Base-by-base conservation (phyloP, 306 rosid species). In the Geum urbanum region DNA sequence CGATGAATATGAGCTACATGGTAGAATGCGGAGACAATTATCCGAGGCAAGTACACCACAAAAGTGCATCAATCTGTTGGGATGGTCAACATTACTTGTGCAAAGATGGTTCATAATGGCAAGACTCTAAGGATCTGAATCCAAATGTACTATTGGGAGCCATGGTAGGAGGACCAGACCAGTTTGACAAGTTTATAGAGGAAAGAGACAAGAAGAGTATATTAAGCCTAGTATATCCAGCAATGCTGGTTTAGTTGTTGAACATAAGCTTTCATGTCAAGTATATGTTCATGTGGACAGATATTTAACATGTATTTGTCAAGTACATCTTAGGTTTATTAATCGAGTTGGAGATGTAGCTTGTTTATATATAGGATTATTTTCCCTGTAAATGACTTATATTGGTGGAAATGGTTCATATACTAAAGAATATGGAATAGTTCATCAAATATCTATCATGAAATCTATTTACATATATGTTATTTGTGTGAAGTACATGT, bases 241-340 rank as follows among this genome's bases (percentile, higher is more conserved):
- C 87, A 92, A 85, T 86, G 96, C 91, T 37, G 96, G 96, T 54
- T 86, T 92, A 77, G 87, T 85, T 74, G 91, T n/a, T n/a, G n/a
- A n/a, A n/a, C n/a, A n/a, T n/a, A n/a, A n/a, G n/a, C n/a, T n/a
- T n/a, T n/a, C n/a, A n/a, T n/a, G n/a, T 27, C 2, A 27, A 27
- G 32, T 27, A 27, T 27, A 1, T 27, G 2, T 27, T 27, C 32
- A 27, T 27, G 32, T 27, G 32, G 32, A 27, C 32, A 27, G 32
- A 27, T 27, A 27, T 27, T 27, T 27, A 2, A 27, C 2, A 27
- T 27, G 32, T 27, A 27, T 27, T 27, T 1, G 32, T 27, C 32
- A 27, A 27, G 32, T 27, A 27, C 32, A 27, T 27, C 1, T 27
- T 27, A 27, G 2, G 32, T 1, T 1, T 27, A 27, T 27, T 27